Evolutionary conservation across 1,139 yeast species (phyloP).

Genomic region (Yamadazyma aaseri): DNA sequence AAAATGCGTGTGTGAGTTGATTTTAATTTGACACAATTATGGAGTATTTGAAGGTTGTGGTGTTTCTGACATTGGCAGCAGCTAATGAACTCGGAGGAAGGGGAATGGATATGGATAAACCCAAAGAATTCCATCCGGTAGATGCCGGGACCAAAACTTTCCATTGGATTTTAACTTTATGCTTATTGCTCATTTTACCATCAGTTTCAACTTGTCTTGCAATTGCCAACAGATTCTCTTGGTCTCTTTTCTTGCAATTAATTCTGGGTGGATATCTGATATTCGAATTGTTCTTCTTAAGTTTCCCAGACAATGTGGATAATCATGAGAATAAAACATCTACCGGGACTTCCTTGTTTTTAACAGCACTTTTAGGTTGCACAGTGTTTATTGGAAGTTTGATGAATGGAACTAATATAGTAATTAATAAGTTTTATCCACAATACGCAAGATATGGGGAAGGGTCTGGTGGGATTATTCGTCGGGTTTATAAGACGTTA

Average conservation of each 20-base stretch:
- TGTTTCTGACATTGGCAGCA: too few relatives aligned
- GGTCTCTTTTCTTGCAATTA: constrained; percentile 48
- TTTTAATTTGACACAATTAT: too few relatives aligned
- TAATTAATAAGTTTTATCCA: constrained; percentile 39
- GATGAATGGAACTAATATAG: constrained; percentile 50
- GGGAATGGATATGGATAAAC: constrained; percentile 37
- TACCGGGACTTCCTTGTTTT: constrained; percentile 63
- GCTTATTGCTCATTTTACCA: constrained; percentile 49
- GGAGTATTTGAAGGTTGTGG: too few relatives aligned
- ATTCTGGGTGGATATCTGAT: constrained; percentile 49
- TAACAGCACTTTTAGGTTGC: constrained; percentile 44
- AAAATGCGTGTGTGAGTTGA: too few relatives aligned
- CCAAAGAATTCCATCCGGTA: constrained; percentile 42
- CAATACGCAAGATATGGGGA: constrained; percentile 23
- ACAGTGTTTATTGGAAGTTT: constrained; percentile 55
- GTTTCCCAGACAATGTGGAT: constrained; percentile 58
- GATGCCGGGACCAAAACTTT: constrained; percentile 54
- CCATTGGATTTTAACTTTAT: constrained; percentile 60
- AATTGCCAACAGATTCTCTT: constrained; percentile 48
- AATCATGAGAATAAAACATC: constrained; percentile 68
- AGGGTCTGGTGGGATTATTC: constrained; percentile 12
- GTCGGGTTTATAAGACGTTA: constrained; percentile 42
- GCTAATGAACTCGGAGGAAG: too few relatives aligned
- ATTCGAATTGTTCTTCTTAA: constrained; percentile 53
- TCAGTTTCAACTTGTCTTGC: constrained; percentile 55